A percentile compares a stretch with the other conserved stretches of the same genome.
These are phyloP conservation scores for Porogramme epimiltina DNA, from an alignment of 1,284 basidiomycete genomes.

Conservation along the genomic window DNA sequence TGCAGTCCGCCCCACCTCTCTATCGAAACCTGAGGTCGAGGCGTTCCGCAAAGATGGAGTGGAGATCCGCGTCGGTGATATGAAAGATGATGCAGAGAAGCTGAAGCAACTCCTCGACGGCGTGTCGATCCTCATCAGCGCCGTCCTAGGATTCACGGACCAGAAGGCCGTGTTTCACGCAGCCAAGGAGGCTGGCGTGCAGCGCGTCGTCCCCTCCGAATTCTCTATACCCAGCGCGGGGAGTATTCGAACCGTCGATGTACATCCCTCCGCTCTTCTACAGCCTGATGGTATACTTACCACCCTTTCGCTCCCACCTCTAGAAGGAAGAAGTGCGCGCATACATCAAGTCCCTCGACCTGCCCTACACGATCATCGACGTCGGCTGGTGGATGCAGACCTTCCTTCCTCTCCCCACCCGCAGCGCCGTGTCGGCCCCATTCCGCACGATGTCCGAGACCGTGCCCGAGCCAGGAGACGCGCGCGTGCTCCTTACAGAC, in stretches of 20 bases:
- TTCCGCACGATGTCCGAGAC: constrained; percentile 6
- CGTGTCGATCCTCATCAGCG: constrained; percentile 13
- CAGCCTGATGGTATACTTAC: no score
- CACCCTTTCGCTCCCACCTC: no score
- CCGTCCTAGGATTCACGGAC: neutral
- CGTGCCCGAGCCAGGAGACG: constrained; percentile 14
- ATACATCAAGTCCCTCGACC: constrained; percentile 8
- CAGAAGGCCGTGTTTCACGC: constrained; percentile 18
- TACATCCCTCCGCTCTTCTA: no score
- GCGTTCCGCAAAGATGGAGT: constrained; percentile 4
- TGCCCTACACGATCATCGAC: constrained; percentile 23
- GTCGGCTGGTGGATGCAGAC: constrained; percentile 26
- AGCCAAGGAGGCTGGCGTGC: constrained; percentile 15
- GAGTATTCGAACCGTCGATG: no score
- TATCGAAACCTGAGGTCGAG: constrained; percentile 1
- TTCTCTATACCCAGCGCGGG: constrained; percentile 8
- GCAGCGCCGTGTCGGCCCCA: neutral
- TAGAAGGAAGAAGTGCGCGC: constrained; percentile 21
- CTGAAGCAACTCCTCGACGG: constrained; percentile 8
- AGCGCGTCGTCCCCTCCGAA: constrained; percentile 20
- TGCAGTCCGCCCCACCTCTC: constrained; percentile 4
- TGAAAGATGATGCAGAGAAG: neutral
- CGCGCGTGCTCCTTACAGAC: constrained; percentile 21
- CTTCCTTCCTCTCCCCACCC: constrained; percentile 2
- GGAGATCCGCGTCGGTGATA: constrained; percentile 12